Conservation (phyloP, 164 flowering plant species). For the Magnolia sinica region DNA sequence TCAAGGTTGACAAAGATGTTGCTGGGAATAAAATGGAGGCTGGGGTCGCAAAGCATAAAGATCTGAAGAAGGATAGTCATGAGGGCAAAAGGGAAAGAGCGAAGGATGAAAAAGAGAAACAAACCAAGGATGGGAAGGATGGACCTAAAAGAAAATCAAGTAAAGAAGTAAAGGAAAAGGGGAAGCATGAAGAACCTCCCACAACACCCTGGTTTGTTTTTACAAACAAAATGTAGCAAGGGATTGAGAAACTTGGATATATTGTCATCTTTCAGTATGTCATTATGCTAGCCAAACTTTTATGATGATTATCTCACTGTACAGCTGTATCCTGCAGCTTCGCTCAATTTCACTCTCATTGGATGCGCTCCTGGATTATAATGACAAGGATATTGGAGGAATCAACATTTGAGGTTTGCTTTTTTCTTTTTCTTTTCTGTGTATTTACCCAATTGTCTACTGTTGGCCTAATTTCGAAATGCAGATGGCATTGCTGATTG, state of each 20-base stretch:
- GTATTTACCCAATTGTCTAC: background rate
- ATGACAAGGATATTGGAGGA: slow-evolving; percentile 88
- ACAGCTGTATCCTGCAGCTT: slow-evolving; percentile 36
- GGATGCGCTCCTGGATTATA: slow-evolving; percentile 92
- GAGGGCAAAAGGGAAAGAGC: slow-evolving; percentile 31
- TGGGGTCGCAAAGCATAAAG: slow-evolving; percentile 31
- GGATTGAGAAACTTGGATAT: slow-evolving; percentile 16
- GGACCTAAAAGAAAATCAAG: slow-evolving; percentile 41
- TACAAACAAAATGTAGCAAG: slow-evolving; percentile 63
- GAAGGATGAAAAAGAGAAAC: slow-evolving; percentile 51
- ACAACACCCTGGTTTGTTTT: slow-evolving; percentile 72
- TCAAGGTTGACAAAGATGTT: slow-evolving; percentile 24
- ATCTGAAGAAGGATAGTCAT: slow-evolving; percentile 29
- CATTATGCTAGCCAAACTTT: too few relatives aligned
- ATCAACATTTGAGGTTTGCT: slow-evolving; percentile 84
- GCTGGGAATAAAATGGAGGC: slow-evolving; percentile 22
- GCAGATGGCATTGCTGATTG: background rate
- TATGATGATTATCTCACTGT: too few relatives aligned
- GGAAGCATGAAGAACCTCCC: slow-evolving; percentile 72
- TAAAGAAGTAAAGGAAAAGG: slow-evolving; percentile 60
- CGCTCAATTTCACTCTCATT: slow-evolving; percentile 79
- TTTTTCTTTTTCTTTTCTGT: background rate
- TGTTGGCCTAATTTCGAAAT: background rate
- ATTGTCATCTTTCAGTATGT: too few relatives aligned
- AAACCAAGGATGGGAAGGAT: slow-evolving; percentile 41